Conservation (phyloP, 768 basidiomycete species). For the Mycena venus region DNA sequence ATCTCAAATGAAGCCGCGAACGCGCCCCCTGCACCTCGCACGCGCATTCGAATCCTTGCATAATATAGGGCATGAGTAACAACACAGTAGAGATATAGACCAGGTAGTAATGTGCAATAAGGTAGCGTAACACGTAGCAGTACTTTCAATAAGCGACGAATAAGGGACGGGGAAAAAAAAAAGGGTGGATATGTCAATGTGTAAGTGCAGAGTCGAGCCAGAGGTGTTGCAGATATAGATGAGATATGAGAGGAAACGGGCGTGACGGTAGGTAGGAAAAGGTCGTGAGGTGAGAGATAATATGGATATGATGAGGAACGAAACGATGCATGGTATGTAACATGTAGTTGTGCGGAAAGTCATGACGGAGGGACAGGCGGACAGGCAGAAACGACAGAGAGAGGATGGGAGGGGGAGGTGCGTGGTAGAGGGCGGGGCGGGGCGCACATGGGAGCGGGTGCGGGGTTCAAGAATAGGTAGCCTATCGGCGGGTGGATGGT, state of each 20-base stretch:
- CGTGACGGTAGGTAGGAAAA: slow-evolving; percentile 20
- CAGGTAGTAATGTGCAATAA: slow-evolving; percentile 29
- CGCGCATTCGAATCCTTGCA: too few species aligned
- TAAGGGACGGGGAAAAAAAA: slow-evolving; percentile 16
- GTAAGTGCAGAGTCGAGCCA: slow-evolving; percentile 1
- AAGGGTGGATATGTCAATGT: slow-evolving; percentile 1
- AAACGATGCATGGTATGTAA: slow-evolving; percentile 8
- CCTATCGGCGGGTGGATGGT: too few species aligned
- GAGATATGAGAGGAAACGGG: slow-evolving; percentile 47
- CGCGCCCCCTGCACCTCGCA: too few species aligned
- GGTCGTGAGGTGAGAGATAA: neutral
- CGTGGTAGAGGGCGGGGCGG: neutral
- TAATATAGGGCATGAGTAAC: neutral
- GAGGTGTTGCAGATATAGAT: neutral
- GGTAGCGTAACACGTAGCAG: neutral
- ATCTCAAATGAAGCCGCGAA: too few species aligned
- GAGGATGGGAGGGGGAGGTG: neutral
- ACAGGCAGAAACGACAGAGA: neutral
- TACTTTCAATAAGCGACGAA: slow-evolving; percentile 27
- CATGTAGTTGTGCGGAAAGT: slow-evolving; percentile 5
- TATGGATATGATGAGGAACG: neutral
- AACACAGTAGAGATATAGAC: neutral
- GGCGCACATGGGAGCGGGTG: neutral
- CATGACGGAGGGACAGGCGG: neutral
- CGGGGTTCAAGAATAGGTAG: neutral